Conservation (phyloP, 257 asterid genomes). For the Parsonsia alboflavescens region DNA sequence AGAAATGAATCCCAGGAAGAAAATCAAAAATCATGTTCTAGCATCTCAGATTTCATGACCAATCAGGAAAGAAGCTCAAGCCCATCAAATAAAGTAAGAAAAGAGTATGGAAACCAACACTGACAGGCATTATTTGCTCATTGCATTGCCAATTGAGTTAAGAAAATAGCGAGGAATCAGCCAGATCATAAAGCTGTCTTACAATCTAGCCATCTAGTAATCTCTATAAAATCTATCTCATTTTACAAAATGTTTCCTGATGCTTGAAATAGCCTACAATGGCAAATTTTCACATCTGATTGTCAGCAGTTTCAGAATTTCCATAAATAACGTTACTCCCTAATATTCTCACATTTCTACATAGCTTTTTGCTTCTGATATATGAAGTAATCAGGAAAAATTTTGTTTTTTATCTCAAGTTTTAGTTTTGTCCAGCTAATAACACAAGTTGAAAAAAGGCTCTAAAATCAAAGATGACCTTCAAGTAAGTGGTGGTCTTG, state of each 20-base stretch:
- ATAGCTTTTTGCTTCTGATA: not conserved
- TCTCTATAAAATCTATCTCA: not conserved
- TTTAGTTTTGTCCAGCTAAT: not conserved
- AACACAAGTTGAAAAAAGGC: not conserved
- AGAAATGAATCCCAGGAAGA: not conserved
- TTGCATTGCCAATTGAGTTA: not conserved
- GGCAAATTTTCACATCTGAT: not conserved
- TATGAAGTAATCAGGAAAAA: not conserved
- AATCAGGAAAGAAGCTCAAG: not conserved
- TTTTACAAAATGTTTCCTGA: not conserved
- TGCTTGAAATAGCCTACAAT: not conserved
- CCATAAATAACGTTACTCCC: not conserved
- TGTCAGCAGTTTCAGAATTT: not conserved
- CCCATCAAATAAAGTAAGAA: not conserved
- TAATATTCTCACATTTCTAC: not conserved
- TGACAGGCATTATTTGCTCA: not conserved
- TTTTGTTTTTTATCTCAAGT: not conserved
- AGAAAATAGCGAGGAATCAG: not conserved
- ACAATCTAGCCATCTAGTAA: not conserved
- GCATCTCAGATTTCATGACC: not conserved
- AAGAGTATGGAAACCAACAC: not conserved
- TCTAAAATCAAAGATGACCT: not conserved
- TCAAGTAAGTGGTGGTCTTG: constrained; percentile 6
- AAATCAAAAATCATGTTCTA: not conserved
- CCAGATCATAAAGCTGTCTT: not conserved